Conservation (phyloP, 2,329 filamentous ascomycete species). For the Gyromitra esculenta region DNA sequence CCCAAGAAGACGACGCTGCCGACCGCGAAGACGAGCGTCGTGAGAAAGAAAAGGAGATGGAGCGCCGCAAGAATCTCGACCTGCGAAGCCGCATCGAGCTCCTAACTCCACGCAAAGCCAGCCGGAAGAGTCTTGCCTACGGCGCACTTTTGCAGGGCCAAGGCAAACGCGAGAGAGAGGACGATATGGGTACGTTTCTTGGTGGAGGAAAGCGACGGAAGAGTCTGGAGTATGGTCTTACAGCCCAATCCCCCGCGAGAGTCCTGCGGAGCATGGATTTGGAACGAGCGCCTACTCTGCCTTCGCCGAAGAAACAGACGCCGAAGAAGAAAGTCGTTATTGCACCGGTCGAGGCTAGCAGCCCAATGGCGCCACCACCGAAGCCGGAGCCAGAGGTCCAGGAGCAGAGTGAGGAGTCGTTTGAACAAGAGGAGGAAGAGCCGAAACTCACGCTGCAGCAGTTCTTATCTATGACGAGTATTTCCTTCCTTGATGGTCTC, state of each 20-base stretch:
- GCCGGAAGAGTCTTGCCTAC: slow-evolving; percentile 50
- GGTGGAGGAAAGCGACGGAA: slow-evolving; percentile 50
- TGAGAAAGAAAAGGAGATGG: slow-evolving; percentile 70
- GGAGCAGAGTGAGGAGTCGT: slow-evolving; percentile 59
- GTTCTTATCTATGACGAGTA: slow-evolving; percentile 93
- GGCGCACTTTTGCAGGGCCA: slow-evolving; percentile 47
- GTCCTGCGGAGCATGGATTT: slow-evolving; percentile 15
- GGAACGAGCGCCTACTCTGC: slow-evolving; percentile 40
- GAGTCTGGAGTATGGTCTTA: slow-evolving; percentile 39
- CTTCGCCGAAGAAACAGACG: slow-evolving; percentile 38
- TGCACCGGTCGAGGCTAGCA: slow-evolving; percentile 20
- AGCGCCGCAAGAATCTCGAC: slow-evolving; percentile 69
- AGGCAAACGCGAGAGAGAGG: slow-evolving; percentile 30
- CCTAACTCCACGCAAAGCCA: slow-evolving; percentile 75
- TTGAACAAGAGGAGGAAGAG: slow-evolving; percentile 65
- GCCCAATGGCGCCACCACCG: slow-evolving; percentile 27
- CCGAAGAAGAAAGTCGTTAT: slow-evolving; percentile 47
- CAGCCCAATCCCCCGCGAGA: background rate
- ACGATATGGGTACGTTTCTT: slow-evolving; percentile 20
- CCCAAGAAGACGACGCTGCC: slow-evolving; percentile 36
- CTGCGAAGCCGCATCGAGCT: slow-evolving; percentile 81
- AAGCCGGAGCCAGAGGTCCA: slow-evolving; percentile 59
- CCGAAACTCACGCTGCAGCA: slow-evolving; percentile 80
- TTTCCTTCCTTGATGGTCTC: slow-evolving; percentile 92
- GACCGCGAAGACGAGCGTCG: slow-evolving; percentile 52